Conservation (phyloP, 441 rosid genomes). For the Erodium moschatum region DNA sequence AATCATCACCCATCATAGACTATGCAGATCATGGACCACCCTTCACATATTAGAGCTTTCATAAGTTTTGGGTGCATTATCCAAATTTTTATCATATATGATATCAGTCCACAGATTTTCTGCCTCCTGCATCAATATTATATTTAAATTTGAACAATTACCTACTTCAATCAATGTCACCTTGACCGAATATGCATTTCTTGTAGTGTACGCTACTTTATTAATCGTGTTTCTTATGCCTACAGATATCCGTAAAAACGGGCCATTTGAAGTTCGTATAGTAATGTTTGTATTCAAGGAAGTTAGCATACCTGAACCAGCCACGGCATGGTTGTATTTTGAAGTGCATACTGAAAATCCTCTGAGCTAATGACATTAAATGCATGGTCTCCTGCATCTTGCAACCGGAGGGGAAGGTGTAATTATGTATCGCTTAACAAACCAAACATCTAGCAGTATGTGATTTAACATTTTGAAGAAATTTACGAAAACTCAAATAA, state of each 20-base stretch:
- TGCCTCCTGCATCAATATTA: background rate
- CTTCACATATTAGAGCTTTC: background rate
- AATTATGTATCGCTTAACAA: background rate
- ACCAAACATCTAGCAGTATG: background rate
- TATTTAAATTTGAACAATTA: background rate
- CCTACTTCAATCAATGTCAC: background rate
- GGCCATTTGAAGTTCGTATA: background rate
- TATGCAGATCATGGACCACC: slow-evolving; percentile 1
- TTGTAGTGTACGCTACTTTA: background rate
- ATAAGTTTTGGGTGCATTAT: background rate
- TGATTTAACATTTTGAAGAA: slow-evolving; percentile 6
- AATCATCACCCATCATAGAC: background rate
- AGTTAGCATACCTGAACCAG: slow-evolving; percentile 52
- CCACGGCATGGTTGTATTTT: slow-evolving; percentile 52
- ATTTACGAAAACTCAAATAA: slow-evolving; percentile 6
- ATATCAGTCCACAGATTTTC: background rate
- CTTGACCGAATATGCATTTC: background rate
- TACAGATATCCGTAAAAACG: background rate
- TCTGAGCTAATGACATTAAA: slow-evolving; percentile 43
- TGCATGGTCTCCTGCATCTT: slow-evolving; percentile 45
- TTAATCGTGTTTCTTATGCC: background rate
- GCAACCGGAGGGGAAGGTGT: slow-evolving; percentile 13
- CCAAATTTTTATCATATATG: background rate
- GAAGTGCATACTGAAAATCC: slow-evolving; percentile 37
- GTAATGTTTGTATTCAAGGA: background rate